Percentiles rank a stretch among this genome's conserved stretches.
These are phyloP conservation scores for Penicillium taxi DNA, from an alignment of 495 filamentous ascomycete species.

Conservation along the genomic window DNA sequence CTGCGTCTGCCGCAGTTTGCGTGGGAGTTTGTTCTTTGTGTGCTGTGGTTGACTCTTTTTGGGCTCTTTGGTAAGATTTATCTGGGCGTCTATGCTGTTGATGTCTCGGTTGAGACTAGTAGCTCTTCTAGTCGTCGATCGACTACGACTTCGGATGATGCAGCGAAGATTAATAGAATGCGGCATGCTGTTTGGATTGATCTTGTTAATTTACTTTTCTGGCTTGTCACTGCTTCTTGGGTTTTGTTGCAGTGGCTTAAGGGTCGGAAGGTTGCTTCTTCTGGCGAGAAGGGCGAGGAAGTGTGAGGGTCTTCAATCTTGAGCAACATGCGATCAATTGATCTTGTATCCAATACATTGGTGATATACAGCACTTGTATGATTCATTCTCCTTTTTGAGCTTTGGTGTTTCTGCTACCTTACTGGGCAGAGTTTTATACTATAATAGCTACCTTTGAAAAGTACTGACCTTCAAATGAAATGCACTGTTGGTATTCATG, in stretches of 20 bases:
- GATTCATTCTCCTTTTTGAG: no score
- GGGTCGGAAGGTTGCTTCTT: slow-evolving; percentile 9
- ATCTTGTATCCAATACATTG: no score
- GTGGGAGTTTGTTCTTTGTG: slow-evolving; percentile 61
- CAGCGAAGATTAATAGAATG: slow-evolving; percentile 55
- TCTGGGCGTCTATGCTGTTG: slow-evolving; percentile 51
- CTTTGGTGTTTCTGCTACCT: no score
- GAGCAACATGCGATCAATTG: no score
- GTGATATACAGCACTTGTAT: no score
- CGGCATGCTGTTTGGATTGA: slow-evolving; percentile 83
- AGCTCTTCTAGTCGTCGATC: slow-evolving; percentile 21
- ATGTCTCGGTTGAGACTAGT: slow-evolving; percentile 5
- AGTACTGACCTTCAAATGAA: no score
- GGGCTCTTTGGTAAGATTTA: slow-evolving; percentile 76
- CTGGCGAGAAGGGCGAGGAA: no score
- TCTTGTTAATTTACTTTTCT: slow-evolving; percentile 62
- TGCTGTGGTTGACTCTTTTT: slow-evolving; percentile 74
- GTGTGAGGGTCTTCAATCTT: no score
- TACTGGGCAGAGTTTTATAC: no score
- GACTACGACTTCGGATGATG: slow-evolving; percentile 12
- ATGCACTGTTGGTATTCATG: no score
- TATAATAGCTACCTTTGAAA: no score
- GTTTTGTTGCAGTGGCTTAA: slow-evolving; percentile 34
- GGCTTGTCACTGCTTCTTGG: slow-evolving; percentile 51
- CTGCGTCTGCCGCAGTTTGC: slow-evolving; percentile 42